Conservation (phyloP, 257 asterid genomes). For the Paraleonurus japonicus region DNA sequence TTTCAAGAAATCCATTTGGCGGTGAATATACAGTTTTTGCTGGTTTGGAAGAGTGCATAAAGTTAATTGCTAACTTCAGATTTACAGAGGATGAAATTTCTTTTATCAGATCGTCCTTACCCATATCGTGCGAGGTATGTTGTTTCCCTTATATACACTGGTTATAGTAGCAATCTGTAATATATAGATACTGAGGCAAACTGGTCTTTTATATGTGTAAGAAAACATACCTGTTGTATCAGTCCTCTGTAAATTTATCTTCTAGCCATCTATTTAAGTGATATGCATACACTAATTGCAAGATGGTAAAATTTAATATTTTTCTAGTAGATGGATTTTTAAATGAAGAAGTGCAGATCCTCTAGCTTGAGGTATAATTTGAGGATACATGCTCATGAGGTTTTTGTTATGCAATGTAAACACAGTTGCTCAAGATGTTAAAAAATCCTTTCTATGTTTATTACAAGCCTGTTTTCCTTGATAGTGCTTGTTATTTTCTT, state of each 20-base stretch:
- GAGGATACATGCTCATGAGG: neutral
- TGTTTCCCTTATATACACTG: constrained; percentile 9
- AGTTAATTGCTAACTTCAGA: constrained; percentile 77
- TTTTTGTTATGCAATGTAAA: neutral
- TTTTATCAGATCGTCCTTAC: constrained; percentile 61
- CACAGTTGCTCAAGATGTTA: constrained; percentile 10
- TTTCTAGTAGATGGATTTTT: neutral
- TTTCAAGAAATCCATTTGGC: constrained; percentile 83
- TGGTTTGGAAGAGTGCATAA: constrained; percentile 96
- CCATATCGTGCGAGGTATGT: constrained; percentile 86
- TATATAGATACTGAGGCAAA: neutral
- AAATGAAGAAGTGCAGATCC: neutral
- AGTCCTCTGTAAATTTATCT: neutral
- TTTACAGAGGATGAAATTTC: constrained; percentile 80
- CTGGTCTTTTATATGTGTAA: constrained; percentile 5
- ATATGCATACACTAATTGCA: neutral
- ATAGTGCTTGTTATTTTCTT: neutral
- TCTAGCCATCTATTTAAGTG: neutral
- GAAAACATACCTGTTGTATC: neutral
- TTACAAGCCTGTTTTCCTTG: constrained; percentile 9
- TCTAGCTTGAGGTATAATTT: neutral
- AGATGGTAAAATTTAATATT: neutral
- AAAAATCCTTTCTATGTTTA: neutral
- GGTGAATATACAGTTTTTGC: constrained; percentile 96
- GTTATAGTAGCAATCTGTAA: constrained; percentile 2